phyloP scores from a whole-genome alignment of 2,329 filamentous ascomycete genomes.

The Fusarium concolor region DNA sequence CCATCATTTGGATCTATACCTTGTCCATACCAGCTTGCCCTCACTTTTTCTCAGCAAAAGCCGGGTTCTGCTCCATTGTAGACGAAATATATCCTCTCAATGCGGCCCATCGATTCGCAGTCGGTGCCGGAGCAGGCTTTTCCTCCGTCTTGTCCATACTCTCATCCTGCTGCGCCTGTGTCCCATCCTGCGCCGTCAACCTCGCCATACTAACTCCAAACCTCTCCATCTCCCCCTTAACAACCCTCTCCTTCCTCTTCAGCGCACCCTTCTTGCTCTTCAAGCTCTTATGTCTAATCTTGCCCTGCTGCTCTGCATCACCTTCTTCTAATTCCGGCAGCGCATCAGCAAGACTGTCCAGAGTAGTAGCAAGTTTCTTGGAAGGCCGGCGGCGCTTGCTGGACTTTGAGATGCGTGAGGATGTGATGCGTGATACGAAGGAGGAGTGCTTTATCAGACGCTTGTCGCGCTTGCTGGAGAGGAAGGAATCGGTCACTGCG shows the following conservation, averaged over 20 bases:
- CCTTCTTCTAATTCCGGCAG: constrained; percentile 72
- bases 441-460: constrained; percentile 82
- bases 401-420: constrained; percentile 52
- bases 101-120: constrained; percentile 79
- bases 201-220: constrained; percentile 87
- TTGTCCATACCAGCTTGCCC: too few species aligned
- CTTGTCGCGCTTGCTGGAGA: constrained; percentile 84
- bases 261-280: constrained; percentile 81
- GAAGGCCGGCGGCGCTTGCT: constrained; percentile 65
- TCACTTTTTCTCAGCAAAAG: constrained; percentile 62
- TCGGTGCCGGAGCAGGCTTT: constrained; percentile 49
- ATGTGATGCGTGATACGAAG: constrained; percentile 81
- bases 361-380: constrained; percentile 81
- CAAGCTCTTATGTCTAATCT: constrained; percentile 79
- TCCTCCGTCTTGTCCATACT: constrained; percentile 31
- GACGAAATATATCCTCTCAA: constrained; percentile 84
- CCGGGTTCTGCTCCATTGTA: constrained; percentile 90
- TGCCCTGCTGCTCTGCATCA: constrained; percentile 63
- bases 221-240: constrained; percentile 82
- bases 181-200: constrained; percentile 60
- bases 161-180: constrained; percentile 14
- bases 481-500: constrained; percentile 67
- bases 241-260: constrained; percentile 84
- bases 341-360: constrained; percentile 83
- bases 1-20: constrained; percentile 11